phyloP scores from a whole-genome alignment of 169 alveolate genomes.

The Cryptosporidium canis region DNA sequence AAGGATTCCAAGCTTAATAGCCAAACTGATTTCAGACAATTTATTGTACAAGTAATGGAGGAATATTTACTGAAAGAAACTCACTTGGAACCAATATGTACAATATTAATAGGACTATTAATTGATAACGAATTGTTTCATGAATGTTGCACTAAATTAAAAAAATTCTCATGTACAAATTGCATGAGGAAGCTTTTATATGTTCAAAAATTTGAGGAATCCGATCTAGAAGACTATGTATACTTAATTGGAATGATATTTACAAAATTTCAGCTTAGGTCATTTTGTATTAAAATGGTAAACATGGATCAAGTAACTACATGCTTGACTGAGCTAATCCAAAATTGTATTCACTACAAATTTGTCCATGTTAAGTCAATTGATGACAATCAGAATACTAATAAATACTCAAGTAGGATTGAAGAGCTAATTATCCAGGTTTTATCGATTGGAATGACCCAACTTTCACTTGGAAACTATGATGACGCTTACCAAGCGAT shows the following conservation, averaged over 20 bases:
- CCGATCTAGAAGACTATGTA: neutral
- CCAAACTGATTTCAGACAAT: neutral
- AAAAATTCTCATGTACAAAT: neutral
- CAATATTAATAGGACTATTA: neutral
- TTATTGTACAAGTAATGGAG: neutral
- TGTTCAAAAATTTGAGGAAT: neutral
- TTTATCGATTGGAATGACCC: neutral
- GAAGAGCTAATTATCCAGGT: neutral
- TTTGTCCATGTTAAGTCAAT: neutral
- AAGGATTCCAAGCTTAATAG: neutral
- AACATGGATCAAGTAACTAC: neutral
- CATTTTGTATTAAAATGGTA: neutral
- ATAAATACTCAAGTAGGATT: neutral
- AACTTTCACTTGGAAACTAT: neutral
- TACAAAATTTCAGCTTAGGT: neutral
- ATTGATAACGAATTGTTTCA: neutral
- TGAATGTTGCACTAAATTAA: neutral
- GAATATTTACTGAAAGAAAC: neutral
- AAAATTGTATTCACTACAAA: constrained; percentile 3
- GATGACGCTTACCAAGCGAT: constrained; percentile 27
- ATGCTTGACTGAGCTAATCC: neutral
- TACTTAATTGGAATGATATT: constrained; percentile 10
- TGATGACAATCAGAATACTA: neutral
- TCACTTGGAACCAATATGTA: neutral
- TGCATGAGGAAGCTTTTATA: neutral